Evolutionary conservation across 352 stramenopile genomes (phyloP).

Genomic region (Vaucheria bursata): DNA sequence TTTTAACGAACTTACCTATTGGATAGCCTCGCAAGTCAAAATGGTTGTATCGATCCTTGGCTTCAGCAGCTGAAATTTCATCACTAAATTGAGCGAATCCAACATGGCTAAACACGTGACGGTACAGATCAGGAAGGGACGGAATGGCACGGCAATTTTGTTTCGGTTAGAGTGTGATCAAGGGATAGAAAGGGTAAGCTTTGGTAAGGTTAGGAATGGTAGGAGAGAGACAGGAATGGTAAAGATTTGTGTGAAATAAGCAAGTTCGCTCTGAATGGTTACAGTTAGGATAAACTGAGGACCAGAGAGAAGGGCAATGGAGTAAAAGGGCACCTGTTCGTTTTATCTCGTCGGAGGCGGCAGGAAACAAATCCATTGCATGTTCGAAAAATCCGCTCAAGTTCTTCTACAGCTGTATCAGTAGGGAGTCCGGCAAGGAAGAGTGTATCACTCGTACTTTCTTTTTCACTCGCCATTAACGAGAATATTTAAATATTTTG

Average conservation of each 20-base stretch:
- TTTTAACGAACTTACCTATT: neutral
- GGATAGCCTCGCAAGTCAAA: constrained; percentile 4
- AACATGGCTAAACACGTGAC: neutral
- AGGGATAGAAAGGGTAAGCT: neutral
- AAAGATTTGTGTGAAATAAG: no score
- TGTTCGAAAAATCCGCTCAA: constrained; percentile 4
- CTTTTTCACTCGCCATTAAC: neutral
- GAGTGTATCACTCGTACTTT: neutral
- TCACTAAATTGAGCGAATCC: constrained; percentile 9
- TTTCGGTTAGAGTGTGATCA: no score
- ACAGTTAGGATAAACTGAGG: no score
- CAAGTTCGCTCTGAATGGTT: no score
- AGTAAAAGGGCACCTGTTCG: no score
- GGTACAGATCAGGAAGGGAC: neutral
- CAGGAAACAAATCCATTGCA: constrained; percentile 9
- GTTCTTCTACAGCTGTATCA: constrained; percentile 3
- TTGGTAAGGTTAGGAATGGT: neutral
- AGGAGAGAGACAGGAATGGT: neutral
- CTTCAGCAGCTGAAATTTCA: neutral
- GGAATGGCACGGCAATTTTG: no score
- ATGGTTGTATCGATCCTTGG: constrained; percentile 1
- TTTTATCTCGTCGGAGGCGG: constrained; percentile 5
- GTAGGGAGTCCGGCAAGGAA: constrained; percentile 9
- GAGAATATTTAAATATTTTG: neutral
- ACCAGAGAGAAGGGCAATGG: no score